These are phyloP conservation scores for Pinus tabuliformis DNA, from an alignment of 75 land plant species.

Conservation along the genomic window DNA sequence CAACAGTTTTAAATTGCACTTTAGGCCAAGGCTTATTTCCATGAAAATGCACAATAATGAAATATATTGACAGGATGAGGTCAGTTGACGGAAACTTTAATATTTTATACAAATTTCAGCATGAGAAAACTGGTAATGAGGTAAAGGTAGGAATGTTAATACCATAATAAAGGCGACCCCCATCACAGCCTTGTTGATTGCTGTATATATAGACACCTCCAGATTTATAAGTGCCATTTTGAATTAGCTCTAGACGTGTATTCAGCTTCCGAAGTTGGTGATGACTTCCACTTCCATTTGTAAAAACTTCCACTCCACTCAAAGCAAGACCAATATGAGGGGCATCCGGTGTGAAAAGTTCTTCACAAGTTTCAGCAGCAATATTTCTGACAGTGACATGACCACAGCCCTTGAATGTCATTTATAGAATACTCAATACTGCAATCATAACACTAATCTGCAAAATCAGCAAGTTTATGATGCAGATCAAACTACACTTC, in stretches of 20 bases:
- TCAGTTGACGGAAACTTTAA: background rate
- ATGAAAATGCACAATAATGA: background rate
- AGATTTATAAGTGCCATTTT: constrained; percentile 74
- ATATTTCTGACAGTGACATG: constrained; percentile 54
- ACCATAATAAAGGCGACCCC: constrained; percentile 98
- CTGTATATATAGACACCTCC: constrained; percentile 98
- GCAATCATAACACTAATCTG: background rate
- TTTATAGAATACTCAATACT: background rate
- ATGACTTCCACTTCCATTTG: constrained; percentile 99
- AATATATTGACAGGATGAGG: background rate
- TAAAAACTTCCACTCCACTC: constrained; percentile 93
- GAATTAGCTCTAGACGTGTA: constrained; percentile 73
- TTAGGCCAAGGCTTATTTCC: background rate
- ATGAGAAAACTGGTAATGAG: background rate
- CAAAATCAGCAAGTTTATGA: background rate
- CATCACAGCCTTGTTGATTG: constrained; percentile 99
- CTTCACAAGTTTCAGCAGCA: constrained; percentile 97
- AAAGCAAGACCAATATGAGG: constrained; percentile 92
- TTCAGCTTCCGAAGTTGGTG: constrained; percentile 96
- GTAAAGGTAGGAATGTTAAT: constrained; percentile 8
- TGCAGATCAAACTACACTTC: background rate
- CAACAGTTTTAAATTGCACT: no score
- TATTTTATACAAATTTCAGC: background rate
- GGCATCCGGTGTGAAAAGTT: constrained; percentile 84
- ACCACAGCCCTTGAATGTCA: background rate